phyloP scores from a whole-genome alignment of 1,284 basidiomycete species.

The Apiotrichum gamsii region DNA sequence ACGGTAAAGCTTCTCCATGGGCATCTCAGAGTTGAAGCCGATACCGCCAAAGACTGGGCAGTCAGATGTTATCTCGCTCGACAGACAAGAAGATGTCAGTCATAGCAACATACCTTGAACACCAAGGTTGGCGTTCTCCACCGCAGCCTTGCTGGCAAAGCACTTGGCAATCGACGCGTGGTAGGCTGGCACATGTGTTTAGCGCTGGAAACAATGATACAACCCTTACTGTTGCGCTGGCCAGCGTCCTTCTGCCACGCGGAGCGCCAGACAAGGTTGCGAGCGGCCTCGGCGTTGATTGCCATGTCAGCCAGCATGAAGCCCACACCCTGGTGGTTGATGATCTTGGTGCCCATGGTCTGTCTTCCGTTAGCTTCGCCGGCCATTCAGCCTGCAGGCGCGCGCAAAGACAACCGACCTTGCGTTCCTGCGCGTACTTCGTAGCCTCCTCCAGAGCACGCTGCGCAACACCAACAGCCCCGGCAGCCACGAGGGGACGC shows the following conservation, averaged over 20 bases:
- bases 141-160: constrained; percentile 48
- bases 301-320: constrained; percentile 57
- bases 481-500: constrained; percentile 51
- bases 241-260: constrained; percentile 52
- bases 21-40: constrained; percentile 53
- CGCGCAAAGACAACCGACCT: too few species aligned
- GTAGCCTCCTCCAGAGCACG: constrained; percentile 53
- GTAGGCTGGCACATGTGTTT: constrained; percentile 49
- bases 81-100: too few species aligned
- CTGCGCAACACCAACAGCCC: constrained; percentile 53
- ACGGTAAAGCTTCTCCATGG: constrained; percentile 54
- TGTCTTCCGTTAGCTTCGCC: constrained; percentile 19
- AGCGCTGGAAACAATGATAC: too few species aligned
- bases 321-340: constrained; percentile 54
- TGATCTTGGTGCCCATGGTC: constrained; percentile 55
- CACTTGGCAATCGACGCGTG: constrained; percentile 55
- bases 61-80: not conserved
- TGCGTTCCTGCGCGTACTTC: constrained; percentile 53
- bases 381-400: not conserved
- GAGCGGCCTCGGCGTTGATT: constrained; percentile 50
- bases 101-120: constrained; percentile 48
- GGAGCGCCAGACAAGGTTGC: constrained; percentile 52
- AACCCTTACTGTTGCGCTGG: constrained; percentile 49
- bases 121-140: constrained; percentile 50
- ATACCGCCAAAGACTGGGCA: constrained; percentile 46